Evolutionary conservation across 2,329 filamentous ascomycete genomes (phyloP).

Genomic region (Zasmidium angulare): DNA sequence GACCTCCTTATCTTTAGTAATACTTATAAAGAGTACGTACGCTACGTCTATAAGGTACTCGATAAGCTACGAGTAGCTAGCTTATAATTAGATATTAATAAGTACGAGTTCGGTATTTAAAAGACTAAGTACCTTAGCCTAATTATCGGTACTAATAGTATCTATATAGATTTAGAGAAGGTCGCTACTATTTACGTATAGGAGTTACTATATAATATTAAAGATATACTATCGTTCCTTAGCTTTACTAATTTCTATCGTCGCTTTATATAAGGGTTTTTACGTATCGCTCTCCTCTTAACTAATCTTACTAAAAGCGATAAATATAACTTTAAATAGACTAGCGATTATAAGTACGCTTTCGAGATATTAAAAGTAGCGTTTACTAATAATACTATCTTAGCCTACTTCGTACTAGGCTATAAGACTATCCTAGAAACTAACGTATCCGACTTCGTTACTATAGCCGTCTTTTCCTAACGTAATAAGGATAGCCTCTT

Average conservation of each 20-base stretch:
- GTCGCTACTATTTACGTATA: too few species aligned
- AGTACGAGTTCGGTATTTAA: too few species aligned
- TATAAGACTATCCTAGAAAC: too few species aligned
- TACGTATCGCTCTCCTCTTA: background rate
- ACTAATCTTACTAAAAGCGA: background rate
- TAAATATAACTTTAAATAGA: background rate
- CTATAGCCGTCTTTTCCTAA: background rate
- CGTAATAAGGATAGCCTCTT: background rate
- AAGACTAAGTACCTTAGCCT: too few species aligned
- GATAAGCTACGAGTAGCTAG: constrained; percentile 5
- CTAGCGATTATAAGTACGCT: background rate
- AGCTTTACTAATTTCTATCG: too few species aligned
- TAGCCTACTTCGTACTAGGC: background rate
- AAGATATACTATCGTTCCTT: too few species aligned
- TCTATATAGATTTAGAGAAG: too few species aligned
- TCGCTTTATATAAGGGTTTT: background rate
- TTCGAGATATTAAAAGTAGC: background rate
- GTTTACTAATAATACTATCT: background rate
- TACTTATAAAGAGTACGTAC: constrained; percentile 3
- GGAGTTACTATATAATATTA: too few species aligned
- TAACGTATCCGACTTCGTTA: too few species aligned
- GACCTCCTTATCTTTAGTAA: constrained; percentile 13
- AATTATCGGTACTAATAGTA: too few species aligned
- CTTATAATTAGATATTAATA: too few species aligned
- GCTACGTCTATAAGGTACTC: constrained; percentile 25